phyloP scores from a whole-genome alignment of 176 grass and related monocot genomes.

The Pontederia crassipes region DNA sequence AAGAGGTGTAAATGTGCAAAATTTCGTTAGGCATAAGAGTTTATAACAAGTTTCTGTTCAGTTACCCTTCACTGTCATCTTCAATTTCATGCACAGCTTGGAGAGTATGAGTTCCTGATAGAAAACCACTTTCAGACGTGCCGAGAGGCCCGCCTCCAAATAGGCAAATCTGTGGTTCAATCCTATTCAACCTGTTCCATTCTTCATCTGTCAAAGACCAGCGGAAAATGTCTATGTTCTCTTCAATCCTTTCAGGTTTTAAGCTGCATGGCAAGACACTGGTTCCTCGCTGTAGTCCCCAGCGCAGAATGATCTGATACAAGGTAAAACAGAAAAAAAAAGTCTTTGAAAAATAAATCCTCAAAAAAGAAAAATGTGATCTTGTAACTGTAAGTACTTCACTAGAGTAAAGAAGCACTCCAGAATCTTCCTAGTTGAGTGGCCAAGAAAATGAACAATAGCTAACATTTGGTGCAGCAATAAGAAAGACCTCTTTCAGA shows the following conservation, averaged over 20 bases:
- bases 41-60: too few species aligned
- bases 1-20: too few species aligned
- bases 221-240: constrained; percentile 35
- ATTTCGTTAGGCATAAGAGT: too few species aligned
- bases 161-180: constrained; percentile 33
- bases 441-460: too few species aligned
- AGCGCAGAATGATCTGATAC: constrained; percentile 35
- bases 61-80: constrained; percentile 18
- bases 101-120: constrained; percentile 24
- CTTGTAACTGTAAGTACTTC: too few species aligned
- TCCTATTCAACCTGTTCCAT: constrained; percentile 29
- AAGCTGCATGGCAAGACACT: constrained; percentile 39
- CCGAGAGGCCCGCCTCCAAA: constrained; percentile 25
- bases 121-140: constrained; percentile 27
- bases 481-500: too few species aligned
- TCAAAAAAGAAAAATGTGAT: constrained; percentile 5
- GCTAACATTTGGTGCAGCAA: too few species aligned
- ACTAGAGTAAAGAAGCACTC: too few species aligned
- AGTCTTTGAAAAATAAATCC: too few species aligned
- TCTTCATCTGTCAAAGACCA: constrained; percentile 33
- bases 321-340: background rate
- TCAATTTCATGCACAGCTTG: constrained; percentile 40
- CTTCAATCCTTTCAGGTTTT: constrained; percentile 29
- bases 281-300: constrained; percentile 35
- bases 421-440: too few species aligned